Conservation (phyloP, 2,329 filamentous ascomycete species). For the Ciborinia camelliae region DNA sequence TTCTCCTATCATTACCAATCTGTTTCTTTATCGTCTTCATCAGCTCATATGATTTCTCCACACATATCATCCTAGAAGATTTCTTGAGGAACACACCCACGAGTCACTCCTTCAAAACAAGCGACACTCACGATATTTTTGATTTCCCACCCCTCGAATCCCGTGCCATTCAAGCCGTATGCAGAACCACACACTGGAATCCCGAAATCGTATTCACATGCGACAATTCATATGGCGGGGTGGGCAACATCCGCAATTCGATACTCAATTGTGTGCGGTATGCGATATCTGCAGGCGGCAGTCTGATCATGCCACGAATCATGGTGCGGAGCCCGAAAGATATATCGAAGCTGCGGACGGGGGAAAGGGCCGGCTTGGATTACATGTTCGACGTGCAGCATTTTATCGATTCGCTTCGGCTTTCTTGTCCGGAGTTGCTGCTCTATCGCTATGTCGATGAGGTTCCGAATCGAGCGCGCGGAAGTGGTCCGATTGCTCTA, state of each 20-base stretch:
- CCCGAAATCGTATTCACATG: conserved; percentile 30
- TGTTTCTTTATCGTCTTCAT: conserved; percentile 3
- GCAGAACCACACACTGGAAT: conserved; percentile 30
- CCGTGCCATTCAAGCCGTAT: conserved; percentile 26
- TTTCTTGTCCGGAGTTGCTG: conserved; percentile 29
- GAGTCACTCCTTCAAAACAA: neutral
- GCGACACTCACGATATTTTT: conserved; percentile 26
- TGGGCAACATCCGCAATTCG: conserved; percentile 35
- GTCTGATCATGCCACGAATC: conserved; percentile 30
- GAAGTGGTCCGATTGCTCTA: conserved; percentile 6
- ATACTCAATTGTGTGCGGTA: conserved; percentile 35
- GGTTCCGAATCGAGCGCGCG: conserved; percentile 1
- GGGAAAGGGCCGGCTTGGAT: conserved; percentile 23
- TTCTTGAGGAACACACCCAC: neutral
- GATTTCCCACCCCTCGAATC: conserved; percentile 29
- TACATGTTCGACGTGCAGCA: conserved; percentile 32
- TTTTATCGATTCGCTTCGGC: conserved; percentile 27
- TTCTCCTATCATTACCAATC: neutral
- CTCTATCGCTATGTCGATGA: conserved; percentile 21
- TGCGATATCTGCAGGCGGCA: conserved; percentile 33
- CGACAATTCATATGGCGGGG: conserved; percentile 29
- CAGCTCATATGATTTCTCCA: neutral
- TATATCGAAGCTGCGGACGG: conserved; percentile 19
- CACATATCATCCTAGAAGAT: neutral
- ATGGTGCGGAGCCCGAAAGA: conserved; percentile 20